Conservation (phyloP, 2,329 filamentous ascomycete genomes). For the Ascochyta rabiei region DNA sequence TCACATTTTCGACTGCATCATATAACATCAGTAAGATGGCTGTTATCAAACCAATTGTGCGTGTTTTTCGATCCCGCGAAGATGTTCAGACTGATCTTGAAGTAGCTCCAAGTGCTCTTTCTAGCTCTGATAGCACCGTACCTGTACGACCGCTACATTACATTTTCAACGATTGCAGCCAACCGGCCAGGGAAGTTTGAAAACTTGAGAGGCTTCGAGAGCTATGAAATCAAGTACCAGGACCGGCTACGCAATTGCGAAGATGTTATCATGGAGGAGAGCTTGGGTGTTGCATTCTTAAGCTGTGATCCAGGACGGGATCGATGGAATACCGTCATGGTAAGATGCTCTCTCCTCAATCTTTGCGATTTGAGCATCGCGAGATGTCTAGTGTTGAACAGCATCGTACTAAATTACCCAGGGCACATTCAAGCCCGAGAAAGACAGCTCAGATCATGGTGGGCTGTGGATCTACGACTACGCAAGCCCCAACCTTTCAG, state of each 20-base stretch:
- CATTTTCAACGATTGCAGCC: slow-evolving; percentile 21
- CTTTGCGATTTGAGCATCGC: neutral
- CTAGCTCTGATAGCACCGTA: slow-evolving; percentile 28
- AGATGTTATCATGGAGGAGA: slow-evolving; percentile 49
- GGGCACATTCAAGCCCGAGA: slow-evolving; percentile 39
- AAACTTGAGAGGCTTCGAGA: slow-evolving; percentile 30
- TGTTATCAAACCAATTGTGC: neutral
- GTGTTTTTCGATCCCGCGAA: neutral
- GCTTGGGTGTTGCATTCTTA: slow-evolving; percentile 45
- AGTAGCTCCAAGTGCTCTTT: slow-evolving; percentile 12
- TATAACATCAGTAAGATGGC: neutral
- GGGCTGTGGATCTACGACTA: slow-evolving; percentile 51
- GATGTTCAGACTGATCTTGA: neutral
- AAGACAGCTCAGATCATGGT: slow-evolving; percentile 25
- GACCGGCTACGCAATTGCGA: slow-evolving; percentile 52
- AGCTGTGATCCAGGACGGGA: slow-evolving; percentile 53
- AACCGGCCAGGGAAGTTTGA: slow-evolving; percentile 32
- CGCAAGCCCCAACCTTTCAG: slow-evolving; percentile 24
- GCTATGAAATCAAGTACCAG: slow-evolving; percentile 42
- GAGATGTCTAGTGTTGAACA: neutral
- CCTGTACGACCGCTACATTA: slow-evolving; percentile 36
- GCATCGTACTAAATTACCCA: slow-evolving; percentile 6
- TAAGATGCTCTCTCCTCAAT: slow-evolving; percentile 19
- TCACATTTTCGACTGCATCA: neutral
- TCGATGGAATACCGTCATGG: slow-evolving; percentile 56